Evolutionary conservation across 2,329 filamentous ascomycete genomes (phyloP).

Genomic region (Calycina marina): DNA sequence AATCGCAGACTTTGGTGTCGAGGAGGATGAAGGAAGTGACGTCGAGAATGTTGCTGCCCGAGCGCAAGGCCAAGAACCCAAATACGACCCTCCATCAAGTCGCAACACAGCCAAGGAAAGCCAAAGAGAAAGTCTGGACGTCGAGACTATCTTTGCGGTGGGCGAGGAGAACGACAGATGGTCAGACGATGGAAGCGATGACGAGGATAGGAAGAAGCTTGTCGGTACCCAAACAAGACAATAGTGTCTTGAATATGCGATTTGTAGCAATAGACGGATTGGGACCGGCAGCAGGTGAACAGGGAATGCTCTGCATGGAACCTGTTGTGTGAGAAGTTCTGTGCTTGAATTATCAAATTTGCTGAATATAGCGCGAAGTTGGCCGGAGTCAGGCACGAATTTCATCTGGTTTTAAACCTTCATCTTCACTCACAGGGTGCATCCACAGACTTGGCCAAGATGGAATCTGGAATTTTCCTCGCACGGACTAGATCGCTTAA

Average conservation of each 20-base stretch:
- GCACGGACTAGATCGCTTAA: too few relatives aligned
- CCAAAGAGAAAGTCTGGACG: conserved; percentile 54
- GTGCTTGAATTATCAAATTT: too few relatives aligned
- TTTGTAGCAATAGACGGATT: conserved; percentile 8
- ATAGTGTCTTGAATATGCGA: background rate
- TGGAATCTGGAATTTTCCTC: too few relatives aligned
- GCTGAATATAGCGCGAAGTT: too few relatives aligned
- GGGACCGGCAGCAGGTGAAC: too few relatives aligned
- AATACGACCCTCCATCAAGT: conserved; percentile 21
- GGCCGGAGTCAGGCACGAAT: too few relatives aligned
- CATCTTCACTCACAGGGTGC: too few relatives aligned
- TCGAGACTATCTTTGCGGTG: conserved; percentile 91
- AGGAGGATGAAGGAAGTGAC: conserved; percentile 50
- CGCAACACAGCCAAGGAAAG: conserved; percentile 19
- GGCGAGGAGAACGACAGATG: conserved; percentile 74
- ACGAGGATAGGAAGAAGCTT: conserved; percentile 38
- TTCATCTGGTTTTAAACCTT: too few relatives aligned
- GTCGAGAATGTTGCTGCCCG: conserved; percentile 22
- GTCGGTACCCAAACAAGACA: conserved; percentile 26
- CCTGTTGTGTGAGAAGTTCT: too few relatives aligned
- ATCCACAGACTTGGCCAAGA: too few relatives aligned
- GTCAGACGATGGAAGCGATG: conserved; percentile 56
- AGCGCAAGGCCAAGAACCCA: conserved; percentile 21
- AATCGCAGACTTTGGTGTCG: conserved; percentile 76
- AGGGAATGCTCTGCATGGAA: too few relatives aligned